These are phyloP conservation scores for Akanthomyces uredinophilus DNA, from an alignment of 2,329 filamentous ascomycete species.

Conservation along the genomic window DNA sequence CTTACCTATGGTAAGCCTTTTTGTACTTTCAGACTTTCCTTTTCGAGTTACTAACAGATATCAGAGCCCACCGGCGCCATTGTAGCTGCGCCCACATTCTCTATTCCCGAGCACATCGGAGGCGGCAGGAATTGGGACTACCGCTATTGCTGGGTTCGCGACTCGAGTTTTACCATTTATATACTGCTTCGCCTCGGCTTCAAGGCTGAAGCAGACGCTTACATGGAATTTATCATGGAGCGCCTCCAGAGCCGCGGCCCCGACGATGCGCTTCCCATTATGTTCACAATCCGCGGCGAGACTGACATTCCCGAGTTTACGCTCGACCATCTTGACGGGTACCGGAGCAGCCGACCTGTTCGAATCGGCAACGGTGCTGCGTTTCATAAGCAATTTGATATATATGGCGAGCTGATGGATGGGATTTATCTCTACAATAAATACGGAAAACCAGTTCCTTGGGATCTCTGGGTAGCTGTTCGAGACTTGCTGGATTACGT, in stretches of 20 bases:
- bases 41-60: background rate
- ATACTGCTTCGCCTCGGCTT: constrained; percentile 73
- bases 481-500: constrained; percentile 67
- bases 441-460: constrained; percentile 69
- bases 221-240: constrained; percentile 73
- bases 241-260: constrained; percentile 54
- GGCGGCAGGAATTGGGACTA: constrained; percentile 66
- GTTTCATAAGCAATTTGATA: constrained; percentile 72
- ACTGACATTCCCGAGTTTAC: constrained; percentile 69
- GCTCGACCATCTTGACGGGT: constrained; percentile 66
- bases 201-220: constrained; percentile 68
- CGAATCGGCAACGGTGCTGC: constrained; percentile 74
- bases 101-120: constrained; percentile 68
- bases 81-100: constrained; percentile 71
- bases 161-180: constrained; percentile 74
- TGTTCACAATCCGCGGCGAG: constrained; percentile 73
- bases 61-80: constrained; percentile 71
- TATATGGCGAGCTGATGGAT: constrained; percentile 75
- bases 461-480: constrained; percentile 70
- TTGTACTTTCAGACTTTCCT: background rate
- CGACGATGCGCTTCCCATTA: constrained; percentile 65
- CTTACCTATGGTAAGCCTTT: constrained; percentile 56
- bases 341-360: constrained; percentile 64
- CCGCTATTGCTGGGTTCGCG: constrained; percentile 72
- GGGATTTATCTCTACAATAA: constrained; percentile 75